These are phyloP conservation scores for Globisporangium recalcitrans DNA, from an alignment of 352 stramenopile species.

Conservation along the genomic window DNA sequence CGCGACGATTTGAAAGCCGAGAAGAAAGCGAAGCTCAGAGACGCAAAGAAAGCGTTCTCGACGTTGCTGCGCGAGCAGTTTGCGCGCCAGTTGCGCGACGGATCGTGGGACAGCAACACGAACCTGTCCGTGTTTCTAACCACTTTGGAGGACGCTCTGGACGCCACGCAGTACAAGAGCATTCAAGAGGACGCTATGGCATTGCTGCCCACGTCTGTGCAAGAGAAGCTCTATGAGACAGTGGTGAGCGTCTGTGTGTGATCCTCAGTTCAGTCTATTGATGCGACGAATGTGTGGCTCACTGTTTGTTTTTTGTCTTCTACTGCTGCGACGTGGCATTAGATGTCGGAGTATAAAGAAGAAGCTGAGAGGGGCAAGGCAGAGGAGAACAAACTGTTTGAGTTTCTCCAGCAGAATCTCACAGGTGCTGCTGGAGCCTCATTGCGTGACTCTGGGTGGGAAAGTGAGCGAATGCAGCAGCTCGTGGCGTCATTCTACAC, in stretches of 20 bases:
- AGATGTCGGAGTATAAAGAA: constrained; percentile 25
- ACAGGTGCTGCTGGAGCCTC: constrained; percentile 11
- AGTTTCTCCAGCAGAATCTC: constrained; percentile 30
- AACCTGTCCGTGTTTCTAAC: constrained; percentile 51
- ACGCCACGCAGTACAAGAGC: constrained; percentile 26
- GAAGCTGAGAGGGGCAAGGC: constrained; percentile 4
- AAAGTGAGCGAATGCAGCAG: constrained; percentile 8
- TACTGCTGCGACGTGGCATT: background rate
- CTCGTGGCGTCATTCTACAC: constrained; percentile 11
- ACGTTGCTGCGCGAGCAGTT: constrained; percentile 47
- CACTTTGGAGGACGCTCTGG: constrained; percentile 36
- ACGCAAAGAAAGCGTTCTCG: constrained; percentile 47
- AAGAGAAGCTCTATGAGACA: constrained; percentile 57
- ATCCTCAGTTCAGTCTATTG: background rate
- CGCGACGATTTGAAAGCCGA: constrained; percentile 70
- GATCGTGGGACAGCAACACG: constrained; percentile 41
- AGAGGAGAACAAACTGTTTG: constrained; percentile 26
- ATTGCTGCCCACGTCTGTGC: constrained; percentile 32
- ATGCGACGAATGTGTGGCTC: background rate
- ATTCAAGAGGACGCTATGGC: constrained; percentile 35
- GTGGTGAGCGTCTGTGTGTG: constrained; percentile 14
- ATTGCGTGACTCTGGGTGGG: constrained; percentile 8
- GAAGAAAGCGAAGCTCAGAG: constrained; percentile 72
- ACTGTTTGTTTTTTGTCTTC: background rate
- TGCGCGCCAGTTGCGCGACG: constrained; percentile 18